phyloP scores from a whole-genome alignment of 2,329 filamentous ascomycete species.

The Graphilbum sp. region DNA sequence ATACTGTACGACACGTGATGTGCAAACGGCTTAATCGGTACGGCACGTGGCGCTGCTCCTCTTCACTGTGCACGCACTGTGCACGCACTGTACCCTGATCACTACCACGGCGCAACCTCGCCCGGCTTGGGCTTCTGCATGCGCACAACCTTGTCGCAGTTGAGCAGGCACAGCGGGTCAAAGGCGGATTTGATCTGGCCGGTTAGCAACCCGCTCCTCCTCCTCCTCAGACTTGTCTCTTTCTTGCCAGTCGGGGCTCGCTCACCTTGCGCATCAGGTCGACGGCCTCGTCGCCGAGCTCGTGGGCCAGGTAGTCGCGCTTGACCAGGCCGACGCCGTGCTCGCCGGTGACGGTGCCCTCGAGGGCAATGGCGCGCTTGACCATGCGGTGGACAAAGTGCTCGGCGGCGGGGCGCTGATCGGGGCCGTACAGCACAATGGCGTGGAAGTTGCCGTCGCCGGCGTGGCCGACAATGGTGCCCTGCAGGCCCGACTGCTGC shows the following conservation, averaged over 20 bases:
- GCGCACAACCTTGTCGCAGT: slow-evolving; percentile 53
- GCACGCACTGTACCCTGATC: too few relatives aligned
- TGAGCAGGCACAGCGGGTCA: slow-evolving; percentile 56
- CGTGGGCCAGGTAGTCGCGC: slow-evolving; percentile 65
- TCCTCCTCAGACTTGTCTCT: too few relatives aligned
- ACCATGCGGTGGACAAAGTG: slow-evolving; percentile 69
- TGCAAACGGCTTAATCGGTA: too few relatives aligned
- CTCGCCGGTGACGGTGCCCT: slow-evolving; percentile 75
- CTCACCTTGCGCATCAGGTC: slow-evolving; percentile 69
- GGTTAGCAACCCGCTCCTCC: not conserved
- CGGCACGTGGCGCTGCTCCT: too few relatives aligned
- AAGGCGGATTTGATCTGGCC: slow-evolving; percentile 56
- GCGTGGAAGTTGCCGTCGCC: slow-evolving; percentile 54
- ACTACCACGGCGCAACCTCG: slow-evolving; percentile 28
- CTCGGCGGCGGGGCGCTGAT: slow-evolving; percentile 50
- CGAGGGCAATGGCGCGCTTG: slow-evolving; percentile 68
- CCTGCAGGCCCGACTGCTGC: slow-evolving; percentile 54
- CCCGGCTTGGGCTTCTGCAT: slow-evolving; percentile 37
- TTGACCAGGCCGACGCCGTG: slow-evolving; percentile 76
- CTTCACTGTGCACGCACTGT: too few relatives aligned
- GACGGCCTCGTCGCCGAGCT: slow-evolving; percentile 58
- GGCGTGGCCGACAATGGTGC: slow-evolving; percentile 55
- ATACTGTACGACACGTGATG: too few relatives aligned
- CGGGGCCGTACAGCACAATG: slow-evolving; percentile 45
- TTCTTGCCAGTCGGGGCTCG: too few relatives aligned